These are phyloP conservation scores for Bretschneidera sinensis DNA, from an alignment of 345 rosid species.

Conservation along the genomic window DNA sequence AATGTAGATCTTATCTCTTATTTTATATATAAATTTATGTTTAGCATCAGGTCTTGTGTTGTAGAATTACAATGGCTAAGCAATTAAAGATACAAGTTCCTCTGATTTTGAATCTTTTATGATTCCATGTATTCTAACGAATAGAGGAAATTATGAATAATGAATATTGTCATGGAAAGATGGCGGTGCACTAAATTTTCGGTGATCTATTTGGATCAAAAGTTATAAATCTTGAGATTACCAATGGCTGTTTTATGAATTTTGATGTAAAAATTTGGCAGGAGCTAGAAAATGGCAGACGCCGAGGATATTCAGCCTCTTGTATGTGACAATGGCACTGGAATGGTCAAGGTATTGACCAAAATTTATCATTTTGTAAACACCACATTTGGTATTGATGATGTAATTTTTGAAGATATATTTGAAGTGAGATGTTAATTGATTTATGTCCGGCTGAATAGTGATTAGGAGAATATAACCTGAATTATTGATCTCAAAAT, in stretches of 20 bases:
- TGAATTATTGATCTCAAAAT: neutral
- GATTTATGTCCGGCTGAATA: neutral
- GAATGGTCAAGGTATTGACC: constrained; percentile 57
- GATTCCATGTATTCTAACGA: too few species aligned
- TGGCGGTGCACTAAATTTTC: neutral
- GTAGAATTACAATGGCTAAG: too few species aligned
- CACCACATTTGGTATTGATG: neutral
- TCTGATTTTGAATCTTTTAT: too few species aligned
- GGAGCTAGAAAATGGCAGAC: constrained; percentile 51
- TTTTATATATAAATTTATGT: too few species aligned
- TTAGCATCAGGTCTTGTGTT: too few species aligned
- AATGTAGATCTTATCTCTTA: neutral
- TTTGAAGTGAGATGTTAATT: too few species aligned
- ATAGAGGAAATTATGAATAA: too few species aligned
- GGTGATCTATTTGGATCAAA: neutral
- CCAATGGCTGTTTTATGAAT: neutral
- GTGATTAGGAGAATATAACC: neutral
- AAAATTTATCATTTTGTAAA: neutral
- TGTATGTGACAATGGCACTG: constrained; percentile 70
- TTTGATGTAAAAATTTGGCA: constrained; percentile 5
- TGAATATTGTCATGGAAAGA: neutral
- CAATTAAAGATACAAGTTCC: too few species aligned
- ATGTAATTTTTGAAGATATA: neutral
- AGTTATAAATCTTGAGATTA: neutral
- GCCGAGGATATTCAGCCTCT: constrained; percentile 52